phyloP scores from a whole-genome alignment of 148 eudicot genomes.

The Silene latifolia region DNA sequence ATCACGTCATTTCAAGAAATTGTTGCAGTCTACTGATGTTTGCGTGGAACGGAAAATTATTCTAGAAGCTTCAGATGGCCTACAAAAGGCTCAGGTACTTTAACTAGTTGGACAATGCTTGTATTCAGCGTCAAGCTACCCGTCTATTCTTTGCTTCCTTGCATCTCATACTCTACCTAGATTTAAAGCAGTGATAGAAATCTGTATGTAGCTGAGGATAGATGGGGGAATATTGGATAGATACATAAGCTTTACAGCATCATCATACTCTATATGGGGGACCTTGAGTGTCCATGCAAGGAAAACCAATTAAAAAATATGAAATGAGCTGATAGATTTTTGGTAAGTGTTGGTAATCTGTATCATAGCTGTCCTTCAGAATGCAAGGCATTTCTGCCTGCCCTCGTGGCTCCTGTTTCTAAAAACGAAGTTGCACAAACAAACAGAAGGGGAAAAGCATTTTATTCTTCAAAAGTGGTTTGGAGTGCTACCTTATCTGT shows the following conservation, averaged over 20 bases:
- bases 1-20: conserved; percentile 50
- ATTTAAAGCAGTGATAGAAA: neutral
- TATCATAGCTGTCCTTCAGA: neutral
- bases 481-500: no score
- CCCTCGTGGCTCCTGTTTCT: neutral
- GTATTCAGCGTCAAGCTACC: neutral
- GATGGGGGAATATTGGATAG: neutral
- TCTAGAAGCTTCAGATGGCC: conserved; percentile 88
- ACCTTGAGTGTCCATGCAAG: no score
- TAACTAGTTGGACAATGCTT: neutral
- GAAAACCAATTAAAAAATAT: neutral
- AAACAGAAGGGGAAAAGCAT: no score
- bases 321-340: neutral
- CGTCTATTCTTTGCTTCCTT: neutral
- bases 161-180: neutral
- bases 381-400: neutral
- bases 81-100: conserved; percentile 76
- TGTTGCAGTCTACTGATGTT: conserved; percentile 59
- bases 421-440: no score
- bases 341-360: neutral
- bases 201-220: neutral
- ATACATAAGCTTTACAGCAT: neutral
- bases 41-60: conserved; percentile 64
- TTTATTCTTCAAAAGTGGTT: no score
- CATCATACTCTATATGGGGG: neutral